These are phyloP conservation scores for Centrapalus pauciflorus DNA, from an alignment of 129 eudicot species.

Conservation along the genomic window DNA sequence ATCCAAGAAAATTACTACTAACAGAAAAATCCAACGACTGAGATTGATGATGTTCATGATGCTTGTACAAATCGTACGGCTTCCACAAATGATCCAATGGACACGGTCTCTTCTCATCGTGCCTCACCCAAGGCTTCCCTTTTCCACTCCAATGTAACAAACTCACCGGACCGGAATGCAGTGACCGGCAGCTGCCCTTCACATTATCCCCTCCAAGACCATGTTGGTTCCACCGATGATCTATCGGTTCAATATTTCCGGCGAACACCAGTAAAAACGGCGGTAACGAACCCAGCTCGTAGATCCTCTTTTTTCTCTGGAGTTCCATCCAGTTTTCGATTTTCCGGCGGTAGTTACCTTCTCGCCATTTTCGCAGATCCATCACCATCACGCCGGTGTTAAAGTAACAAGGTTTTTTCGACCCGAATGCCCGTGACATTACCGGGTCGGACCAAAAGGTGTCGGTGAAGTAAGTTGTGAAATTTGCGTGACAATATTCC, in stretches of 20 bases:
- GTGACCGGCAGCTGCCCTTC: constrained; percentile 67
- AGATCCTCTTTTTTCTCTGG: constrained; percentile 59
- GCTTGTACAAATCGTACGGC: constrained; percentile 70
- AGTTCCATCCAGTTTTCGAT: constrained; percentile 88
- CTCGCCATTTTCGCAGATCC: constrained; percentile 66
- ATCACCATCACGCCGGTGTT: constrained; percentile 97
- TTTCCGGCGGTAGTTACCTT: constrained; percentile 44
- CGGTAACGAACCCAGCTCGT: constrained; percentile 78
- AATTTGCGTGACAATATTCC: constrained; percentile 91
- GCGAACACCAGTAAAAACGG: constrained; percentile 77
- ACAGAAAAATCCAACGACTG: constrained; percentile 34
- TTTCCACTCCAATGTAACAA: constrained; percentile 92
- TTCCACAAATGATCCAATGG: constrained; percentile 96
- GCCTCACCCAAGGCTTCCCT: constrained; percentile 91
- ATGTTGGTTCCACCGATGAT: constrained; percentile 91
- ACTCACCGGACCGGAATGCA: constrained; percentile 91
- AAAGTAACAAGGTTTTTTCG: constrained; percentile 63
- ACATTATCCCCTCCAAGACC: constrained; percentile 94
- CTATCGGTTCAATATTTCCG: constrained; percentile 66
- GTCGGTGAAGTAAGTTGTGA: constrained; percentile 68
- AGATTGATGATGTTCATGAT: constrained; percentile 6
- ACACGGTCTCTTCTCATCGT: constrained; percentile 71
- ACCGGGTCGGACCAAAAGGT: constrained; percentile 83
- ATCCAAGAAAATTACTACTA: constrained; percentile 30
- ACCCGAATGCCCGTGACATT: constrained; percentile 30